These are phyloP conservation scores for Fraxinus velutina DNA, from an alignment of 305 asterid species.

Conservation along the genomic window DNA sequence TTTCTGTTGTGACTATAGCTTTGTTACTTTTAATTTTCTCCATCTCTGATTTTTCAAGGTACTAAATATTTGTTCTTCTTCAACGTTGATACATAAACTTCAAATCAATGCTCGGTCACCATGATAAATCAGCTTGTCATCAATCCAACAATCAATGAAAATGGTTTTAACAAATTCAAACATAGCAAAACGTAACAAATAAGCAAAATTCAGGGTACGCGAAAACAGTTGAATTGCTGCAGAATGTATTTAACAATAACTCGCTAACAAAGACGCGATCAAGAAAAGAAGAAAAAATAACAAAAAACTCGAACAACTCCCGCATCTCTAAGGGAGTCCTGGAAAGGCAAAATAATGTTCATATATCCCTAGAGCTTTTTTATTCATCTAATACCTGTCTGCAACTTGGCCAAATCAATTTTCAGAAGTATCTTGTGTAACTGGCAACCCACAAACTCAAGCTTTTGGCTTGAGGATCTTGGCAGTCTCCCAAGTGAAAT, in stretches of 20 bases:
- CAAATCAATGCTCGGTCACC: neutral
- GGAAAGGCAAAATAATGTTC: conserved; percentile 26
- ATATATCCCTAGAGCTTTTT: conserved; percentile 33
- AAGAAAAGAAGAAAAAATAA: conserved; percentile 10
- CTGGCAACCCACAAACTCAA: conserved; percentile 30
- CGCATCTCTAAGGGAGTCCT: conserved; percentile 21
- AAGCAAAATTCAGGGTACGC: neutral
- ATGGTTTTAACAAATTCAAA: neutral
- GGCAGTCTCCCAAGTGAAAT: conserved; percentile 85
- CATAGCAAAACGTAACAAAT: neutral
- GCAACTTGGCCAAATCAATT: conserved; percentile 6
- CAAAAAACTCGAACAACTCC: conserved; percentile 22
- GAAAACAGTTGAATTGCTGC: conserved; percentile 15
- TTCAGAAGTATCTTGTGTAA: conserved; percentile 13
- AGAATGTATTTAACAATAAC: conserved; percentile 8
- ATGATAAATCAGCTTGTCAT: neutral
- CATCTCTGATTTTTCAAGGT: neutral
- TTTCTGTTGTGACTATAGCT: neutral
- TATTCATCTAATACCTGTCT: conserved; percentile 37
- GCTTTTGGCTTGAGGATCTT: conserved; percentile 87
- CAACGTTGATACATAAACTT: neutral
- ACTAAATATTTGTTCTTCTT: neutral
- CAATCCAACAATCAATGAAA: neutral
- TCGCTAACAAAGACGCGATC: neutral
- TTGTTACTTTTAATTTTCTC: neutral